Conservation (phyloP, 441 rosid genomes). For the Gossypium lobatum region DNA sequence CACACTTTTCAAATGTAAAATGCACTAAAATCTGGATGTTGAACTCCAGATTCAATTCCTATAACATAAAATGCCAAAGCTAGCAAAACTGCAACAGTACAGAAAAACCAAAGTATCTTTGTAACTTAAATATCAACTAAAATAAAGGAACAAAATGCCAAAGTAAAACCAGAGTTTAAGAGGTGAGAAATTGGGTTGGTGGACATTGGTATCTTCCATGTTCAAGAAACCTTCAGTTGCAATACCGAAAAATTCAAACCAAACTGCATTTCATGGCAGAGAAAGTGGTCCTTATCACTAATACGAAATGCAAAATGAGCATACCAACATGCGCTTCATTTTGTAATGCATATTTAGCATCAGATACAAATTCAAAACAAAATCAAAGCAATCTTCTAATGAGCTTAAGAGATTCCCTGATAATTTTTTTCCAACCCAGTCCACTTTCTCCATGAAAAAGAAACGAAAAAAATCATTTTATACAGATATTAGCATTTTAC, state of each 20-base stretch:
- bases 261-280: background rate
- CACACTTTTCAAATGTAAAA: background rate
- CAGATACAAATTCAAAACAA: background rate
- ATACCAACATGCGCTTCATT: background rate
- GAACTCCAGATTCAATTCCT: background rate
- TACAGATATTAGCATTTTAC: background rate
- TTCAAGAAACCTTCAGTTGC: background rate
- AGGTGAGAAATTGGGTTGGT: background rate
- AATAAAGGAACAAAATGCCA: background rate
- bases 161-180: background rate
- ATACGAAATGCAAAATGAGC: background rate
- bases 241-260: background rate
- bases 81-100: background rate
- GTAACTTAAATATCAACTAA: background rate
- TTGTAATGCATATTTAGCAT: background rate
- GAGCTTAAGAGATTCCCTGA: background rate
- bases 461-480: background rate
- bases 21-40: background rate
- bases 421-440: background rate
- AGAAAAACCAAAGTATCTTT: background rate
- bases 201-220: background rate
- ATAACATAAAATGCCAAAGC: background rate
- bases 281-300: constrained; percentile 7
- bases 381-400: background rate
- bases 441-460: background rate